A percentile compares a stretch with the other conserved stretches of the same genome.
Evolutionary conservation across 306 rosid species (phyloP).

Genomic region (Arachis stenosperma): DNA sequence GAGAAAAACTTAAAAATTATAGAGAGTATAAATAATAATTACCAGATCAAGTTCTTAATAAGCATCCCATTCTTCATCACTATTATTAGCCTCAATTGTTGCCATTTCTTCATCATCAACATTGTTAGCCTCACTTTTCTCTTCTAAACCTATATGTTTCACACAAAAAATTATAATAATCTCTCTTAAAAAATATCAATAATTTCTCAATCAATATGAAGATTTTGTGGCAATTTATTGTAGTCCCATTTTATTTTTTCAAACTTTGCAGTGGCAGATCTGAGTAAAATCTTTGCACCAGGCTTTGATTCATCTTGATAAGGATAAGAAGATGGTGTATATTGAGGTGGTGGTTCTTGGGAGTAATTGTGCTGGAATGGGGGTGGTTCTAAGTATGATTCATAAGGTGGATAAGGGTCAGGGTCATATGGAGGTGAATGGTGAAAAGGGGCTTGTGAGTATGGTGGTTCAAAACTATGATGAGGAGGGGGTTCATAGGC

Average conservation of each 20-base stretch:
- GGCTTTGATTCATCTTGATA: constrained; percentile 37
- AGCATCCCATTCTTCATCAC: constrained; percentile 60
- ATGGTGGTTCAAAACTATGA: too few species aligned
- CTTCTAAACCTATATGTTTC: constrained; percentile 46
- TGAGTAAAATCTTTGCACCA: constrained; percentile 67
- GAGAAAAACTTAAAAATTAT: constrained; percentile 19
- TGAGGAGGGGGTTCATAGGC: too few species aligned
- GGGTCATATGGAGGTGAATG: too few species aligned
- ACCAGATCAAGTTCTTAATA: constrained; percentile 66
- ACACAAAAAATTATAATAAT: constrained; percentile 5
- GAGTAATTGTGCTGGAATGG: too few species aligned
- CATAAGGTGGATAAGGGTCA: too few species aligned
- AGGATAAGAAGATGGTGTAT: too few species aligned
- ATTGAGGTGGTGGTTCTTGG: too few species aligned
- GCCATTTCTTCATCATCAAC: constrained; percentile 67
- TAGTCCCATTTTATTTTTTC: constrained; percentile 68
- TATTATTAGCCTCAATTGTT: constrained; percentile 58
- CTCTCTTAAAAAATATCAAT: constrained; percentile 12
- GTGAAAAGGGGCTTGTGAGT: too few species aligned
- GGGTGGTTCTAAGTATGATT: too few species aligned
- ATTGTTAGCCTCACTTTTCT: constrained; percentile 52
- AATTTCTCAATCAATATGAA: constrained; percentile 4
- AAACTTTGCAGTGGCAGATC: constrained; percentile 68
- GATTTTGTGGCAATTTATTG: constrained; percentile 47
- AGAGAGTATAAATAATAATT: constrained; percentile 28